A percentile compares a stretch with the other conserved stretches of the same genome.
These are phyloP conservation scores for Cryptosporidium canis DNA, from an alignment of 169 alveolate genomes.

Conservation along the genomic window DNA sequence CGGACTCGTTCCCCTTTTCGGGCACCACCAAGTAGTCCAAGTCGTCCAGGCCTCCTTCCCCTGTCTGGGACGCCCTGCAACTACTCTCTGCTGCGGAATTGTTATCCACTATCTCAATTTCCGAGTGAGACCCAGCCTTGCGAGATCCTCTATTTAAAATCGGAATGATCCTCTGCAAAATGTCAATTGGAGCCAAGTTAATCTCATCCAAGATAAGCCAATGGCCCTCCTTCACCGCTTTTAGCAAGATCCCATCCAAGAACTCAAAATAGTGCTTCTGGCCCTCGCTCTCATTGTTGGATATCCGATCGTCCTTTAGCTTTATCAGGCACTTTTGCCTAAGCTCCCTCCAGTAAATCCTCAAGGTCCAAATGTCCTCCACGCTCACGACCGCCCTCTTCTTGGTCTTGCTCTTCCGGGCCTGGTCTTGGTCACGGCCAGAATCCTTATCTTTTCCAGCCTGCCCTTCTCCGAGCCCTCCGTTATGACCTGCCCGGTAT, in stretches of 20 bases:
- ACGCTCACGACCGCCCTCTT: background rate
- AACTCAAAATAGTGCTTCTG: slow-evolving; percentile 83
- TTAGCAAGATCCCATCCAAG: slow-evolving; percentile 96
- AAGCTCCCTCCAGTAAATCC: slow-evolving; percentile 14
- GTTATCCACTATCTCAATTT: slow-evolving; percentile 14
- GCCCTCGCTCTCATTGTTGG: background rate
- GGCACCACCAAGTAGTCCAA: slow-evolving; percentile 76
- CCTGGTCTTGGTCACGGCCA: background rate
- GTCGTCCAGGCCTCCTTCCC: background rate
- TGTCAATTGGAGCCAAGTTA: slow-evolving; percentile 96
- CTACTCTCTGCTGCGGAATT: background rate
- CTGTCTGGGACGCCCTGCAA: no score
- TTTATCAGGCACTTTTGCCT: background rate
- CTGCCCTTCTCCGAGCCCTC: background rate
- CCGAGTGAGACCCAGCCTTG: background rate
- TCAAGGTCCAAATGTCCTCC: slow-evolving; percentile 9
- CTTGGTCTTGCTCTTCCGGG: background rate
- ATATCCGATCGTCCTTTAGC: slow-evolving; percentile 15
- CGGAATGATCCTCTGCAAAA: slow-evolving; percentile 92
- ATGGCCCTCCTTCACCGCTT: slow-evolving; percentile 96
- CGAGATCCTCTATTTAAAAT: slow-evolving; percentile 79
- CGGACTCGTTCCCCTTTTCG: slow-evolving; percentile 86
- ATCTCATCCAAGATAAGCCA: slow-evolving; percentile 99
- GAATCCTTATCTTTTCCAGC: background rate
- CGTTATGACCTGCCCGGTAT: background rate